phyloP scores from a whole-genome alignment of 208 protist species.

The Trypanosoma conorhini region DNA sequence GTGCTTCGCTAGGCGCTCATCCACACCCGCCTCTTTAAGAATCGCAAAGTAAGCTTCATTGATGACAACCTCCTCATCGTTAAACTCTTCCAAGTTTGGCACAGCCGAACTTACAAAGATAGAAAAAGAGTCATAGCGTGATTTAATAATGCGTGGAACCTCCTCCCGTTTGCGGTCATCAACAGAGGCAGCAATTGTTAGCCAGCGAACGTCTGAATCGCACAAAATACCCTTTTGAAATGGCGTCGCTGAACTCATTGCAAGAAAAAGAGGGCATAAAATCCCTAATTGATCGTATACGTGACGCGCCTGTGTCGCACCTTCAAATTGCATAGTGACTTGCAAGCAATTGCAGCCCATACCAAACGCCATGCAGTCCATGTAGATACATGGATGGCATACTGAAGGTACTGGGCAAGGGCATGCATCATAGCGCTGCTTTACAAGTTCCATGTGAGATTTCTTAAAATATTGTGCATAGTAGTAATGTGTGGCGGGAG shows the following conservation, averaged over 20 bases:
- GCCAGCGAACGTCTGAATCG: conserved; percentile 97
- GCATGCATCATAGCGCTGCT: conserved; percentile 80
- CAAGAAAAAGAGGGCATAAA: conserved; percentile 96
- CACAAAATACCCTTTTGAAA: conserved; percentile 96
- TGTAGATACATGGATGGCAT: conserved; percentile 95
- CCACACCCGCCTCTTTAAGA: conserved; percentile 88
- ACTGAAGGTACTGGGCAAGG: conserved; percentile 83
- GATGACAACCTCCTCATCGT: conserved; percentile 83
- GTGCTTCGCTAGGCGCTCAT: conserved; percentile 94
- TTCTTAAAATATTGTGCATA: conserved; percentile 92
- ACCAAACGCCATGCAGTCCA: conserved; percentile 99
- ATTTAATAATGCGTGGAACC: conserved; percentile 94
- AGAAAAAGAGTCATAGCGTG: conserved; percentile 96
- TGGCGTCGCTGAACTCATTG: conserved; percentile 95
- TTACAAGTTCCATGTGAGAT: conserved; percentile 62
- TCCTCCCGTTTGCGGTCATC: conserved; percentile 96
- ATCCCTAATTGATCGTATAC: conserved; percentile 98
- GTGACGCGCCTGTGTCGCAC: conserved; percentile 93
- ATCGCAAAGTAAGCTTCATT: conserved; percentile 80
- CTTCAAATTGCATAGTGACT: conserved; percentile 96
- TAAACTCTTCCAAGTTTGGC: conserved; percentile 81
- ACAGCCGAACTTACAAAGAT: conserved; percentile 85
- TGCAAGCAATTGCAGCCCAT: conserved; percentile 99
- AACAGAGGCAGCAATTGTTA: conserved; percentile 95
- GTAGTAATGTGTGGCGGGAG: conserved; percentile 85